Evolutionary conservation across 163 green algal genomes (phyloP).

Genomic region (Prototheca wickerhamii): DNA sequence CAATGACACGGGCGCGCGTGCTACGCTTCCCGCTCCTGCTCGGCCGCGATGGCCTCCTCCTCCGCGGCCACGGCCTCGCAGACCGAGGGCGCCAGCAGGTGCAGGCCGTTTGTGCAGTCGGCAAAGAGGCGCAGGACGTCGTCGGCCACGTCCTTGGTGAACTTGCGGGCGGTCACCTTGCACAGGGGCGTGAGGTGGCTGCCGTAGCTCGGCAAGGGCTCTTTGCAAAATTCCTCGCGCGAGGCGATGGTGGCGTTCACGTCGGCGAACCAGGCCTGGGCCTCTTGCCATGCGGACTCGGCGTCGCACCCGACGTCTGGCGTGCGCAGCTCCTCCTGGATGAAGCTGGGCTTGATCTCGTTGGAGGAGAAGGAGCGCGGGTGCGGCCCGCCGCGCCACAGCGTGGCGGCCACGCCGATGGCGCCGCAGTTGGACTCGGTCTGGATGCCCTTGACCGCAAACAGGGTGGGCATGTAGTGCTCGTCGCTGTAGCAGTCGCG

Average conservation of each 20-base stretch:
- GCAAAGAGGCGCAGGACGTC: conserved; percentile 2
- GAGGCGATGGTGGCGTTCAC: background rate
- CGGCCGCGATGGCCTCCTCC: too few relatives aligned
- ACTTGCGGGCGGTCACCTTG: conserved; percentile 12
- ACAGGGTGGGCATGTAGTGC: conserved; percentile 69
- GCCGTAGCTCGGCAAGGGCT: background rate
- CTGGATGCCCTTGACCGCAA: conserved; percentile 41
- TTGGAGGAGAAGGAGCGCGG: conserved; percentile 6
- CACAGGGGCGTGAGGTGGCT: background rate
- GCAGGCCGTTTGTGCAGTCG: conserved; percentile 1
- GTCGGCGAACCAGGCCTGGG: background rate
- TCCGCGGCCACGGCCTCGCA: too few relatives aligned
- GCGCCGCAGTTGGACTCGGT: conserved; percentile 33
- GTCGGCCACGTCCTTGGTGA: conserved; percentile 6
- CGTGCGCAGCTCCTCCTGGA: background rate
- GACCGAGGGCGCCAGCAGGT: background rate
- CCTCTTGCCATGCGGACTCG: background rate
- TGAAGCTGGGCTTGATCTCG: background rate
- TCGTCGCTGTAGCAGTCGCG: conserved; percentile 22
- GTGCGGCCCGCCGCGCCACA: conserved; percentile 25
- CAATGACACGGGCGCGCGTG: too few relatives aligned
- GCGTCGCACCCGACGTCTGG: background rate
- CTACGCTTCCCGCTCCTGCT: too few relatives aligned
- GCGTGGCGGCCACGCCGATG: conserved; percentile 15
- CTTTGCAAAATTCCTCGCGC: background rate